These are phyloP conservation scores for Triangularia verruculosa DNA, from an alignment of 2,329 filamentous ascomycete species.

Conservation along the genomic window DNA sequence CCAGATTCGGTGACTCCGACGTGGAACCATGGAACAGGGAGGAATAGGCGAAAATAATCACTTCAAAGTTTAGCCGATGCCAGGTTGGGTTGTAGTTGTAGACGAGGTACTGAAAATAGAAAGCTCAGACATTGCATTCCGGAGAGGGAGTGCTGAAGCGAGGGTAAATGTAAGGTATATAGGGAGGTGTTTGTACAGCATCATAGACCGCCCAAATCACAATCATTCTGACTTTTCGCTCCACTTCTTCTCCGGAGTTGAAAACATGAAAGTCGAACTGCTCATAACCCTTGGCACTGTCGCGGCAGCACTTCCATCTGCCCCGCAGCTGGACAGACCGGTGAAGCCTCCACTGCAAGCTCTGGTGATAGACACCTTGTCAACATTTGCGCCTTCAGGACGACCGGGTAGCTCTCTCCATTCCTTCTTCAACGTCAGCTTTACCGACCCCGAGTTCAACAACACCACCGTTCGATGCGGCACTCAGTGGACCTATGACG, in stretches of 20 bases:
- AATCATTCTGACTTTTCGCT: too few species aligned
- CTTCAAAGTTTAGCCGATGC: background rate
- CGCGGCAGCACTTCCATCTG: slow-evolving; percentile 42
- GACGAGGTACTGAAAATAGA: background rate
- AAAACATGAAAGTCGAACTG: background rate
- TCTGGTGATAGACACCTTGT: background rate
- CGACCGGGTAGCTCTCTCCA: background rate
- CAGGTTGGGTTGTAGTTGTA: background rate
- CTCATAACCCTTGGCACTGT: slow-evolving; percentile 4
- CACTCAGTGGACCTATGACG: background rate
- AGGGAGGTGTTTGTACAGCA: too few species aligned
- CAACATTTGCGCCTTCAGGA: slow-evolving; percentile 2
- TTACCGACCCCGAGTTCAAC: background rate
- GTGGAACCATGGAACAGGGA: background rate
- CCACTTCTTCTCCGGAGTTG: background rate
- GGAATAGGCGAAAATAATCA: background rate
- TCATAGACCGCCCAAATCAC: too few species aligned
- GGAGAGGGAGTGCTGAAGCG: background rate
- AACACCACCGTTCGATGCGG: background rate
- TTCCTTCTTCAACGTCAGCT: slow-evolving; percentile 1
- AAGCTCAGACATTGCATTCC: background rate
- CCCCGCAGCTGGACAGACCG: slow-evolving; percentile 40
- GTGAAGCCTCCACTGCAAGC: background rate
- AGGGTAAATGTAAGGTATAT: background rate
- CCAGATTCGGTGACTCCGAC: background rate